Percentiles rank a stretch among this genome's conserved stretches.
Conservation (phyloP, 805 yeast species). For the Monosporozyma yasuniensis region DNA sequence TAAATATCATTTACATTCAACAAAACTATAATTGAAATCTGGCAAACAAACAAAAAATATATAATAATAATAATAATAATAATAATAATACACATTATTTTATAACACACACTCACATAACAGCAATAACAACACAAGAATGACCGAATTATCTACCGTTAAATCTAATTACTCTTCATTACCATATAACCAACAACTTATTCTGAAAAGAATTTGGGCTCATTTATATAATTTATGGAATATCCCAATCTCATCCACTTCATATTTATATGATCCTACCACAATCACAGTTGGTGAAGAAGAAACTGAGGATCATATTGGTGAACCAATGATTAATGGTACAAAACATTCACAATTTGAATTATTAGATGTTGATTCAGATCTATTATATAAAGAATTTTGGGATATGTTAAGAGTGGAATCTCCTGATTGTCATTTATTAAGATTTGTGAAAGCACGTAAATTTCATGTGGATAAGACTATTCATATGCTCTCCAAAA, state of each 20-base stretch:
- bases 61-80: not conserved
- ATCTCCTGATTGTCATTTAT: constrained; percentile 65
- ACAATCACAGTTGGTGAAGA: not conserved
- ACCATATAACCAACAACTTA: constrained; percentile 49
- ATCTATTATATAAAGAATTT: constrained; percentile 41
- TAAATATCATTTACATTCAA: not conserved
- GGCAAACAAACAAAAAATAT: not conserved
- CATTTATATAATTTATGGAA: constrained; percentile 54
- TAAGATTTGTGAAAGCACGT: constrained; percentile 79
- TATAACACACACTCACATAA: not conserved
- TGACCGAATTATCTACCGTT: not conserved
- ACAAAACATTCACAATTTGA: not conserved
- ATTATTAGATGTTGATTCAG: constrained; percentile 44
- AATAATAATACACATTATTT: too few species aligned
- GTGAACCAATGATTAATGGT: not conserved
- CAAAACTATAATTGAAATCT: not conserved
- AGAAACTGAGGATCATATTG: constrained; percentile 8
- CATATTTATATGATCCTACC: constrained; percentile 2
- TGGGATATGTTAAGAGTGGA: constrained; percentile 65
- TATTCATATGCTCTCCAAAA: constrained; percentile 59
- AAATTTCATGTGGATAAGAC: constrained; percentile 71
- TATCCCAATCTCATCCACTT: constrained; percentile 18
- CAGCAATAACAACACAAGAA: constrained; percentile 1
- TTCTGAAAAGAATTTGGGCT: constrained; percentile 65
- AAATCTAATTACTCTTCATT: constrained; percentile 14